A percentile compares a stretch with the other conserved stretches of the same genome.
Evolutionary conservation across 192 early-diverging fungal species (phyloP).

Genomic region (Podochytrium sp.): DNA sequence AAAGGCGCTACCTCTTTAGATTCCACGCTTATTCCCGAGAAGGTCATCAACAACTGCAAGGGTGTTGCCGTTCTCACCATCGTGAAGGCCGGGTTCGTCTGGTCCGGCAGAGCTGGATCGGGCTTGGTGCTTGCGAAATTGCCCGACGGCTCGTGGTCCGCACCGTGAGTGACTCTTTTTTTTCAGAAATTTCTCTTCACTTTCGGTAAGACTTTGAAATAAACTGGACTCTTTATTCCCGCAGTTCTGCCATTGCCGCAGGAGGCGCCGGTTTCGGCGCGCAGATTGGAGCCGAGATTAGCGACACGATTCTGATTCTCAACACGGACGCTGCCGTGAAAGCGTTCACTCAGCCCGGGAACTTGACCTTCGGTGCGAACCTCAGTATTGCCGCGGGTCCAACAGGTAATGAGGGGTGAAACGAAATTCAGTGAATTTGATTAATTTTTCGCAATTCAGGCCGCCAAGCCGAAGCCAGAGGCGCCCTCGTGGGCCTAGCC

Average conservation of each 20-base stretch:
- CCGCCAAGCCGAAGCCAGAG: too few relatives aligned
- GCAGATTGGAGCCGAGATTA: slow-evolving; percentile 50
- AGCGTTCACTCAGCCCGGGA: slow-evolving; percentile 83
- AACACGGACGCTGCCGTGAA: slow-evolving; percentile 56
- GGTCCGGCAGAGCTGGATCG: slow-evolving; percentile 80
- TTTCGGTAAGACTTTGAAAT: not conserved
- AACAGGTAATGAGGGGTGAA: not conserved
- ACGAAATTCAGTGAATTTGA: not conserved
- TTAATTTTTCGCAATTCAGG: too few relatives aligned
- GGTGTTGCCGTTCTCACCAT: slow-evolving; percentile 90
- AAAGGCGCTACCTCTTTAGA: too few relatives aligned
- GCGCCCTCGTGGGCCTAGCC: too few relatives aligned
- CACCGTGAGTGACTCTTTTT: slow-evolving; percentile 72
- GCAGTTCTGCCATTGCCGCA: not conserved
- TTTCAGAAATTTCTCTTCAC: not conserved
- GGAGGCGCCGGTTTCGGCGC: not conserved
- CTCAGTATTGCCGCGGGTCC: slow-evolving; percentile 73
- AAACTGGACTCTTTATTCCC: not conserved
- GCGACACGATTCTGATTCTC: slow-evolving; percentile 55
- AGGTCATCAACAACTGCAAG: slow-evolving; percentile 57
- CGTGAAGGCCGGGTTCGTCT: slow-evolving; percentile 86
- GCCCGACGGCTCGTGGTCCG: slow-evolving; percentile 76
- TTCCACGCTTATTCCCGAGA: too few relatives aligned
- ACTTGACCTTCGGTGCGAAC: slow-evolving; percentile 87
- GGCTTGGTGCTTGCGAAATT: slow-evolving; percentile 84